phyloP scores from a whole-genome alignment of 2,329 filamentous ascomycete genomes.

The Clonostachys sp. region DNA sequence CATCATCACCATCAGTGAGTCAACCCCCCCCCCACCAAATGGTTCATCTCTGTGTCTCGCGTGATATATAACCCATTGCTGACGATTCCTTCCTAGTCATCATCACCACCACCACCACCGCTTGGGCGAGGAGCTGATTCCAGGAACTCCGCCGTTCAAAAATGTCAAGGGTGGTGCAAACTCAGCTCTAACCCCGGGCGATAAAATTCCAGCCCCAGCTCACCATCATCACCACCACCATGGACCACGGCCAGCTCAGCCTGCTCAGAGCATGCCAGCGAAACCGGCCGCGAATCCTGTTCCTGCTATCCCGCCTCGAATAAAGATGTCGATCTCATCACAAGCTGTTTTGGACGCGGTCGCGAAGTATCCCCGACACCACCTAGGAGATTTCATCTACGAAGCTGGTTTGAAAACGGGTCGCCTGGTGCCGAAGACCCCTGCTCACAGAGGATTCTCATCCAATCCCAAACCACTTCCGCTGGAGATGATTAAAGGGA shows the following conservation, averaged over 20 bases:
- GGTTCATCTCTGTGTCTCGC: too few species aligned
- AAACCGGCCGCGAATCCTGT: constrained; percentile 4
- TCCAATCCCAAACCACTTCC: constrained; percentile 70
- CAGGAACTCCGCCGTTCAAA: constrained; percentile 35
- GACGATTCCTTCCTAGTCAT: constrained; percentile 24
- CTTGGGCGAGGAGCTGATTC: constrained; percentile 26
- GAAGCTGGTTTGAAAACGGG: constrained; percentile 58
- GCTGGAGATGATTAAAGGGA: constrained; percentile 63
- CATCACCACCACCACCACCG: constrained; percentile 58
- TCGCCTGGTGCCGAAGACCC: constrained; percentile 34
- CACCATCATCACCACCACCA: constrained; percentile 34
- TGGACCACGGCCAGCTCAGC: constrained; percentile 17
- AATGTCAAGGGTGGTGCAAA: constrained; percentile 40
- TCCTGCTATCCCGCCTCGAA: constrained; percentile 45
- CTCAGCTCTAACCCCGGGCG: constrained; percentile 33
- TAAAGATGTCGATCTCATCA: constrained; percentile 63
- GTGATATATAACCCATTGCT: background rate
- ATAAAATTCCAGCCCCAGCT: constrained; percentile 27
- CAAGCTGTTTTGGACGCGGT: constrained; percentile 69
- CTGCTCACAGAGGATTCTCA: constrained; percentile 35
- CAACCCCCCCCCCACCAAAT: background rate
- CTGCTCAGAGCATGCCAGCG: constrained; percentile 2
- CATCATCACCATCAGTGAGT: constrained; percentile 67
- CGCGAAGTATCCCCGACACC: constrained; percentile 64
- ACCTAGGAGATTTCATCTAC: constrained; percentile 84